A percentile compares a stretch with the other conserved stretches of the same genome.
These are phyloP conservation scores for Auriscalpium orientale DNA, from an alignment of 768 basidiomycete species.

Conservation along the genomic window DNA sequence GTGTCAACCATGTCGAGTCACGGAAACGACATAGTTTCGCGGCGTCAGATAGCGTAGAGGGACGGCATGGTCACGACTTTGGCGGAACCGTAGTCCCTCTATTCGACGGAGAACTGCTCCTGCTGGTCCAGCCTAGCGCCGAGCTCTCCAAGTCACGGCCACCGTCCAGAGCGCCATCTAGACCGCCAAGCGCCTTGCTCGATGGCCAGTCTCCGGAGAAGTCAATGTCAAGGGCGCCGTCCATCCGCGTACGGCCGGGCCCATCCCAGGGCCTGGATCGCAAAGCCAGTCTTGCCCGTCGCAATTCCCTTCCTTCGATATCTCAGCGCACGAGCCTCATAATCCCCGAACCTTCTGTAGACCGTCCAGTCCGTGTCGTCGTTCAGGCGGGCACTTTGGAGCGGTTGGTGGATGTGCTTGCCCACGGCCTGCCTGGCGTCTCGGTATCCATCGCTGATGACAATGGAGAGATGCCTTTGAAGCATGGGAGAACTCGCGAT, in stretches of 20 bases:
- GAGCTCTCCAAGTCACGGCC: conserved; percentile 44
- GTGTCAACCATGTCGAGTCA: conserved; percentile 35
- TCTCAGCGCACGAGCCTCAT: conserved; percentile 54
- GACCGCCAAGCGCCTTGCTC: conserved; percentile 29
- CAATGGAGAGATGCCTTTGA: conserved; percentile 76
- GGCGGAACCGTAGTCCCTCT: conserved; percentile 68
- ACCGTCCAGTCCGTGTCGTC: conserved; percentile 65
- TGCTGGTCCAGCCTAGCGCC: conserved; percentile 55
- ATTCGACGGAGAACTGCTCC: conserved; percentile 64
- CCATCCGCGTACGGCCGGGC: conserved; percentile 71
- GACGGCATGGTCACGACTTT: conserved; percentile 27
- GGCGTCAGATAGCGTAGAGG: conserved; percentile 14
- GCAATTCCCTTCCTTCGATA: conserved; percentile 75
- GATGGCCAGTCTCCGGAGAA: conserved; percentile 24
- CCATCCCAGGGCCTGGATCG: conserved; percentile 63
- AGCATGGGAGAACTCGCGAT: conserved; percentile 67
- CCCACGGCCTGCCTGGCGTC: conserved; percentile 69
- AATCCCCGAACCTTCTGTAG: conserved; percentile 54
- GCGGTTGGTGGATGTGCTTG: conserved; percentile 63
- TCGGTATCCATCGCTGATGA: conserved; percentile 80
- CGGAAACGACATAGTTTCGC: conserved; percentile 27
- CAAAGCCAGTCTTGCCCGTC: conserved; percentile 66
- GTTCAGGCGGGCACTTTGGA: conserved; percentile 77
- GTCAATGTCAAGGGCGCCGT: conserved; percentile 51
- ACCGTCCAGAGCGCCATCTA: conserved; percentile 60